Evolutionary conservation across 371 early-diverging fungal genomes (phyloP).

Genomic region (Mucor velutinosus): DNA sequence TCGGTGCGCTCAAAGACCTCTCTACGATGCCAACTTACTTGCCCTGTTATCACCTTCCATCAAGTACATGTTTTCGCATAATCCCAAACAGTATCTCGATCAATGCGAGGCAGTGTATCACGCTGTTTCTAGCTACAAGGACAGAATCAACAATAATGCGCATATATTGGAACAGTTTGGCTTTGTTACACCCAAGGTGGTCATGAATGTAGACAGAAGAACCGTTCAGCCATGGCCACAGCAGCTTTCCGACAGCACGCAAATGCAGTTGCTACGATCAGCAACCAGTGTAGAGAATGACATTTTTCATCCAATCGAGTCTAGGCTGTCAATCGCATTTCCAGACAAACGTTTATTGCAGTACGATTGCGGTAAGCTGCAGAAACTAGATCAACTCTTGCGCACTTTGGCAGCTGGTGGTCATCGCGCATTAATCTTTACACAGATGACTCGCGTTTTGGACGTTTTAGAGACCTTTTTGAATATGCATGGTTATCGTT

Average conservation of each 20-base stretch:
- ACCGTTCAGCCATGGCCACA: not conserved
- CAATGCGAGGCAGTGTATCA: slow-evolving; percentile 23
- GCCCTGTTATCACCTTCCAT: not conserved
- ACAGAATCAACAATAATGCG: slow-evolving; percentile 44
- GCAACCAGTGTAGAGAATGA: slow-evolving; percentile 35
- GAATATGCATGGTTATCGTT: slow-evolving; percentile 83
- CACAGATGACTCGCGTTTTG: slow-evolving; percentile 98
- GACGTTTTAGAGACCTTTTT: slow-evolving; percentile 97
- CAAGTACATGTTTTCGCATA: slow-evolving; percentile 3
- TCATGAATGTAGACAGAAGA: slow-evolving; percentile 1
- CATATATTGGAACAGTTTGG: slow-evolving; percentile 65
- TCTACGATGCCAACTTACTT: slow-evolving; percentile 49
- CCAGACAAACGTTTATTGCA: slow-evolving; percentile 86
- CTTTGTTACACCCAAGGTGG: slow-evolving; percentile 66
- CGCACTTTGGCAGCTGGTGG: slow-evolving; percentile 73
- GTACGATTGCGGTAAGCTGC: slow-evolving; percentile 89
- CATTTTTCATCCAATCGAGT: slow-evolving; percentile 58
- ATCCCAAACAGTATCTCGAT: slow-evolving; percentile 33
- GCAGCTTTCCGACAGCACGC: not conserved
- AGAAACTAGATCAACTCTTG: slow-evolving; percentile 80
- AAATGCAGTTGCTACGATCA: not conserved
- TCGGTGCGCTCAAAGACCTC: slow-evolving; percentile 40
- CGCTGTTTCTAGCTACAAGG: slow-evolving; percentile 46
- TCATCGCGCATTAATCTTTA: slow-evolving; percentile 93
- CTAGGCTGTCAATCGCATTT: slow-evolving; percentile 73